Evolutionary conservation across 768 basidiomycete genomes (phyloP).

Genomic region (Sporobolomyces phaffii): DNA sequence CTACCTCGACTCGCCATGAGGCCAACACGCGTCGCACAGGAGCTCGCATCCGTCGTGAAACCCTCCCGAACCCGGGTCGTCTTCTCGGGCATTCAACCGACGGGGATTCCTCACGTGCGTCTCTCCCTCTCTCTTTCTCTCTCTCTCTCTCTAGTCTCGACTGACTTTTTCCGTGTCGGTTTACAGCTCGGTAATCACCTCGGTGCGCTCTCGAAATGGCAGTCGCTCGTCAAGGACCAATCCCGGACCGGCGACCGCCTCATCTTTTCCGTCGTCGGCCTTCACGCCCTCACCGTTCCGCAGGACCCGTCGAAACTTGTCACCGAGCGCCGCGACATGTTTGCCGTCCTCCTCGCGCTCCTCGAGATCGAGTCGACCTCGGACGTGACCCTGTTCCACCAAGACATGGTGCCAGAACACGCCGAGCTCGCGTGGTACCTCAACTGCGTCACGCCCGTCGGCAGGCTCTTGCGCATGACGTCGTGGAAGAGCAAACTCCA

Average conservation of each 20-base stretch:
- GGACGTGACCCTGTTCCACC: constrained; percentile 57
- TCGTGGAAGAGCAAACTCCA: constrained; percentile 91
- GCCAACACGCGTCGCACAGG: no score
- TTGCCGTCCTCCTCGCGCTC: constrained; percentile 78
- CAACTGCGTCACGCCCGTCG: constrained; percentile 74
- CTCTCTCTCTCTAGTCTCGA: background rate
- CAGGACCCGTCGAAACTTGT: constrained; percentile 58
- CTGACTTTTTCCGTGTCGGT: no score
- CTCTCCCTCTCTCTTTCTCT: background rate
- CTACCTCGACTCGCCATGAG: background rate
- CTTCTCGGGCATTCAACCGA: constrained; percentile 90
- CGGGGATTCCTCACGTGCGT: constrained; percentile 75
- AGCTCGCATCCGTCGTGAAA: no score
- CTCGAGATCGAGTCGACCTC: constrained; percentile 50
- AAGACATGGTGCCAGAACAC: constrained; percentile 81
- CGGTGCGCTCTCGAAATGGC: constrained; percentile 86
- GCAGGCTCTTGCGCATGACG: constrained; percentile 81
- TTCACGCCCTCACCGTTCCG: constrained; percentile 88
- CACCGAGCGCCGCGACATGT: constrained; percentile 63
- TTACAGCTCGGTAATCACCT: constrained; percentile 83
- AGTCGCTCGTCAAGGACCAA: constrained; percentile 59
- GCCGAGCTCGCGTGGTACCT: constrained; percentile 85
- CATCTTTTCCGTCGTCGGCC: constrained; percentile 81
- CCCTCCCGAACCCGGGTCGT: constrained; percentile 51
- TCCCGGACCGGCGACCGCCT: constrained; percentile 53